Percentiles rank a stretch among this genome's conserved stretches.
Conservation (phyloP, 164 flowering plant genomes). For the Macadamia tetraphylla region DNA sequence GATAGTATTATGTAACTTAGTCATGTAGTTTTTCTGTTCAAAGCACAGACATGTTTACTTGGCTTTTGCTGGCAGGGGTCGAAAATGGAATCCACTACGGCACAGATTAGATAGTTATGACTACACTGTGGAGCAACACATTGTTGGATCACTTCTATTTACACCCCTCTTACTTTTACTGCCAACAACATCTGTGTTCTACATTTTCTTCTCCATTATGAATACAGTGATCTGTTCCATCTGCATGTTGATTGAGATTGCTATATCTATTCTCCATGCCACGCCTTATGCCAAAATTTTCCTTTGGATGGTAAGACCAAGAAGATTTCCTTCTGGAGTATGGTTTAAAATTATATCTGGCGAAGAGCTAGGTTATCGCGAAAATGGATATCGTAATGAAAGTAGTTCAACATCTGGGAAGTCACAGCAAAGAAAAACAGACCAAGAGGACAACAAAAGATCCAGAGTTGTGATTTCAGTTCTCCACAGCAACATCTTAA, state of each 20-base stretch:
- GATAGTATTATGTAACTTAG: no score
- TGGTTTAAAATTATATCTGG: conserved; percentile 58
- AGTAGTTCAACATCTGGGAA: conserved; percentile 10
- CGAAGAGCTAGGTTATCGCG: conserved; percentile 15
- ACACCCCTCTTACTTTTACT: conserved; percentile 79
- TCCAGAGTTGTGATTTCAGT: conserved; percentile 37
- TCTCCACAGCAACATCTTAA: conserved; percentile 55
- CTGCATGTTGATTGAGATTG: conserved; percentile 46
- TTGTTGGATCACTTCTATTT: conserved; percentile 90
- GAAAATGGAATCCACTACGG: conserved; percentile 93
- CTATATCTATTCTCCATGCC: conserved; percentile 67
- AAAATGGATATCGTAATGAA: conserved; percentile 7
- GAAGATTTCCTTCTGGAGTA: conserved; percentile 83
- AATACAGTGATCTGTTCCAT: conserved; percentile 36
- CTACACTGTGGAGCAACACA: conserved; percentile 86
- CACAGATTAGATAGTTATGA: conserved; percentile 83
- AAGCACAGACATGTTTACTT: conserved; percentile 11
- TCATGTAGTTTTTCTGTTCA: not conserved
- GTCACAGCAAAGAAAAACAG: conserved; percentile 9
- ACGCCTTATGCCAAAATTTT: conserved; percentile 70
- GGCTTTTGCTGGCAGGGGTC: conserved; percentile 70
- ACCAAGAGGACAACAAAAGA: conserved; percentile 11
- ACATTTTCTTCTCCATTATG: conserved; percentile 77
- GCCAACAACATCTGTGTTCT: conserved; percentile 91
- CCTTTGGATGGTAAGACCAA: conserved; percentile 58